These are phyloP conservation scores for Kingdonia uniflora DNA, from an alignment of 164 flowering plant genomes.

Conservation along the genomic window DNA sequence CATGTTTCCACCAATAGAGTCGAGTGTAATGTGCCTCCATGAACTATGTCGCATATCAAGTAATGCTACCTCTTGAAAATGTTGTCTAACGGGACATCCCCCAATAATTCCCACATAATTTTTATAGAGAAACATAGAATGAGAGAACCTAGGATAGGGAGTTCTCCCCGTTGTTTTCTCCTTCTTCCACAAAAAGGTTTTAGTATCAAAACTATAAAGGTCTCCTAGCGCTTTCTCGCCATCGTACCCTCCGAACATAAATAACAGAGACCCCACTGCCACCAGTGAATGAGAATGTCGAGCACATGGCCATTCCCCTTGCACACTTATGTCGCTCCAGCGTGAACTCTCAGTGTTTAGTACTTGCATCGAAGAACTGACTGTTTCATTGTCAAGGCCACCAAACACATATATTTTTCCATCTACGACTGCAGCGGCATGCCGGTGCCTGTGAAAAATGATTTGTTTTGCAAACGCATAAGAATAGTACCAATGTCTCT, in stretches of 20 bases:
- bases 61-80: constrained; percentile 51
- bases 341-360: constrained; percentile 42
- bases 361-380: constrained; percentile 53
- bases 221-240: constrained; percentile 76
- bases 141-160: constrained; percentile 82
- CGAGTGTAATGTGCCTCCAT: constrained; percentile 58
- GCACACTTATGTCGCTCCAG: constrained; percentile 47
- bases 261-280: constrained; percentile 41
- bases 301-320: constrained; percentile 64
- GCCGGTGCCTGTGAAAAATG: constrained; percentile 85
- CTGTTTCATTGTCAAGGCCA: constrained; percentile 49
- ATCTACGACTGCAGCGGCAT: constrained; percentile 79
- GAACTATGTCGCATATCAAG: constrained; percentile 36
- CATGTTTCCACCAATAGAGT: constrained; percentile 38
- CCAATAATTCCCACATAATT: constrained; percentile 74
- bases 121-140: constrained; percentile 72
- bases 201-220: constrained; percentile 54
- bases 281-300: constrained; percentile 93
- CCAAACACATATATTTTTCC: constrained; percentile 74
- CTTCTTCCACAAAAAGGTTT: constrained; percentile 47
- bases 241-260: constrained; percentile 77
- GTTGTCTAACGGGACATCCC: constrained; percentile 74
- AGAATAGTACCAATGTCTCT: too few relatives aligned
- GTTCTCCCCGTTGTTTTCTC: constrained; percentile 43
- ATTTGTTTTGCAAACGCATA: too few relatives aligned